phyloP scores from a whole-genome alignment of 2,329 filamentous ascomycete species.

The Hortaea sp. region DNA sequence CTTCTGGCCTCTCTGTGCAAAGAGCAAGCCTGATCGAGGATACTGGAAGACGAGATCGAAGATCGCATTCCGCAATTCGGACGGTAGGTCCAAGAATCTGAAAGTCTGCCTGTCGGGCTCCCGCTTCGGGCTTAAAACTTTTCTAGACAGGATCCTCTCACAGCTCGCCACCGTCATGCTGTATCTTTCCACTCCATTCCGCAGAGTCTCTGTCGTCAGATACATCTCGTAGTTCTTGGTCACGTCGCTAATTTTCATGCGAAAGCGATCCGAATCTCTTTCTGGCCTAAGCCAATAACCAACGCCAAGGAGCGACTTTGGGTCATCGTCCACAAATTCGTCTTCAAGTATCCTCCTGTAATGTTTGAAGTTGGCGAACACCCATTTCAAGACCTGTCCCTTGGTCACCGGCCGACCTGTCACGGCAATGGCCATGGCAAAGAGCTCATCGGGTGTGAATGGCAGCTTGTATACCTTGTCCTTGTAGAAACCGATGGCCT shows the following conservation, averaged over 20 bases:
- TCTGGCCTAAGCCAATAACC: too few relatives aligned
- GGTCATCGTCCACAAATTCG: too few relatives aligned
- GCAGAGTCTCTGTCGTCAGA: too few relatives aligned
- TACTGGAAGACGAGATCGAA: constrained; percentile 3
- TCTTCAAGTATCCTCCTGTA: neutral
- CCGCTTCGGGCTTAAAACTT: too few relatives aligned
- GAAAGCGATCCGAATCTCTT: too few relatives aligned
- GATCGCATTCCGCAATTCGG: constrained; percentile 5
- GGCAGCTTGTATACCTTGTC: neutral
- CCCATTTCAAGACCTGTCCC: neutral
- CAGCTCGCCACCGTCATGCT: too few relatives aligned
- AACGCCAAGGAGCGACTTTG: too few relatives aligned
- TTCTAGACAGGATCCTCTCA: too few relatives aligned
- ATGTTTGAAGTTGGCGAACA: neutral
- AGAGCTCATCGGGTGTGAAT: neutral
- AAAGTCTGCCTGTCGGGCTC: neutral
- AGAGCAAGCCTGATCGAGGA: neutral
- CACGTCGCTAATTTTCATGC: too few relatives aligned
- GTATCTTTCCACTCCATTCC: too few relatives aligned
- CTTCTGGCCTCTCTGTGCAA: neutral
- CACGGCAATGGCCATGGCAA: neutral
- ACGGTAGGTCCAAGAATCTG: constrained; percentile 2
- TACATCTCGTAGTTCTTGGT: too few relatives aligned
- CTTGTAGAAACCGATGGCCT: neutral
- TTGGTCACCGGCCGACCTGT: neutral